phyloP scores from a whole-genome alignment of 106 monocot species.

The Dendrobium chrysotoxum region DNA sequence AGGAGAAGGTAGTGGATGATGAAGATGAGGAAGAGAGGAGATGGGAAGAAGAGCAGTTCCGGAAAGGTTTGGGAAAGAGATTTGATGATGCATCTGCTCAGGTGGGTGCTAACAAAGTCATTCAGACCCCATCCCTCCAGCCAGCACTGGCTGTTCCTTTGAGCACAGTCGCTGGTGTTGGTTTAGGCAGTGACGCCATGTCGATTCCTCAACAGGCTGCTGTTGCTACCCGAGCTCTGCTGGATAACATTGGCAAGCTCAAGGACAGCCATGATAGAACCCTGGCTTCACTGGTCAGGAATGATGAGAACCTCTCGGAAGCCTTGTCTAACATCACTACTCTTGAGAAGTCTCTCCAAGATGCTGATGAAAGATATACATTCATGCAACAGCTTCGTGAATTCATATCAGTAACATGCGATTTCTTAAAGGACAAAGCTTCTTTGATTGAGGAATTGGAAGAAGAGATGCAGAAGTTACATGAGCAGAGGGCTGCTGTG shows the following conservation, averaged over 20 bases:
- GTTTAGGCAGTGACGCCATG: constrained; percentile 36
- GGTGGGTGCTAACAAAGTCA: constrained; percentile 3
- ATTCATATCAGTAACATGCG: constrained; percentile 70
- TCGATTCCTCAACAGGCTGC: constrained; percentile 77
- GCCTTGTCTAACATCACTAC: constrained; percentile 52
- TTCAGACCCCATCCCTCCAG: constrained; percentile 8
- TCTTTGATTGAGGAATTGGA: constrained; percentile 81
- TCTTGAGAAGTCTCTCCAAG: constrained; percentile 71
- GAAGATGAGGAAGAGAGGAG: constrained; percentile 89
- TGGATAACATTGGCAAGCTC: constrained; percentile 58
- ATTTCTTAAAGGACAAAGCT: constrained; percentile 90
- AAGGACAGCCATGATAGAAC: constrained; percentile 59
- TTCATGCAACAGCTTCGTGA: constrained; percentile 89
- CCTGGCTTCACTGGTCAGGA: constrained; percentile 39
- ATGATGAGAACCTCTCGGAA: constrained; percentile 60
- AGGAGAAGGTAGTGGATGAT: constrained; percentile 24
- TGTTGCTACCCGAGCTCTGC: constrained; percentile 45
- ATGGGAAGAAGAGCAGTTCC: constrained; percentile 97
- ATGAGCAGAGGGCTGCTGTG: constrained; percentile 52
- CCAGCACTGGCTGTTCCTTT: not conserved
- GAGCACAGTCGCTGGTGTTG: constrained; percentile 5
- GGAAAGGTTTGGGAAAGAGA: constrained; percentile 84
- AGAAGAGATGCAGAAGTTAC: constrained; percentile 90
- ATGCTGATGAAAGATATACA: constrained; percentile 60
- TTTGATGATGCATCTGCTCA: constrained; percentile 46